These are phyloP conservation scores for Blastobotrys indianensis DNA, from an alignment of 1,139 yeast genomes.

Conservation along the genomic window DNA sequence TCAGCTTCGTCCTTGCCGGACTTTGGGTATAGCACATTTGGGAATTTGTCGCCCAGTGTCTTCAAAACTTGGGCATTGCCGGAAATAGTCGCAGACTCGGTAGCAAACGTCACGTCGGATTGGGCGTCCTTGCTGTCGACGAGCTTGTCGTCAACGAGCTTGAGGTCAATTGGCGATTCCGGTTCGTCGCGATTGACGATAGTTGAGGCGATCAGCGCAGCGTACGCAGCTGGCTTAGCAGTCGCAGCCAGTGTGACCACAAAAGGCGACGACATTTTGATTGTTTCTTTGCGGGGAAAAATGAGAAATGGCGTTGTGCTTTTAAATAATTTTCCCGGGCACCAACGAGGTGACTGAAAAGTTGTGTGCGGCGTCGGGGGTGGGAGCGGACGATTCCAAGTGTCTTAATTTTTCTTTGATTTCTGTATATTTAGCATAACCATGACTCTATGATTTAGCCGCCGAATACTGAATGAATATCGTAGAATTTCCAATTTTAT, in stretches of 20 bases:
- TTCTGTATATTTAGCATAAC: too few species aligned
- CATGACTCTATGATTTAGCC: too few species aligned
- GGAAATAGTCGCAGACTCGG: conserved; percentile 41
- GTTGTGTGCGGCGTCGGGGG: too few species aligned
- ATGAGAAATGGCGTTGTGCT: too few species aligned
- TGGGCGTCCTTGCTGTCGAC: conserved; percentile 32
- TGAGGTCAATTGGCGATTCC: conserved; percentile 49
- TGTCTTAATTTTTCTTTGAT: too few species aligned
- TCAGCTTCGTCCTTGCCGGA: conserved; percentile 21
- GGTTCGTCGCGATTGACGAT: conserved; percentile 52
- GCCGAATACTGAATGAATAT: too few species aligned
- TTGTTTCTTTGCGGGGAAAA: neutral
- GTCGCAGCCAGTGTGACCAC: conserved; percentile 70
- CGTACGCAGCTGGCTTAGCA: conserved; percentile 76
- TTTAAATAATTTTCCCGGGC: too few species aligned
- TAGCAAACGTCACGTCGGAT: conserved; percentile 41
- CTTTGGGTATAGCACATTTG: conserved; percentile 27
- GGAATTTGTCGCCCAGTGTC: conserved; percentile 44
- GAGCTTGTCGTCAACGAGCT: conserved; percentile 43
- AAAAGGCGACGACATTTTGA: conserved; percentile 4
- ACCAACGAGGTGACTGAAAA: too few species aligned
- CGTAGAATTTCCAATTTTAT: too few species aligned
- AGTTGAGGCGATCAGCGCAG: conserved; percentile 73
- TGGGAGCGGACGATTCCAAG: too few species aligned
- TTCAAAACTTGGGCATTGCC: conserved; percentile 43